Percentiles rank a stretch among this genome's conserved stretches.
Conservation (phyloP, 768 basidiomycete genomes). For the Trametes villosa region DNA sequence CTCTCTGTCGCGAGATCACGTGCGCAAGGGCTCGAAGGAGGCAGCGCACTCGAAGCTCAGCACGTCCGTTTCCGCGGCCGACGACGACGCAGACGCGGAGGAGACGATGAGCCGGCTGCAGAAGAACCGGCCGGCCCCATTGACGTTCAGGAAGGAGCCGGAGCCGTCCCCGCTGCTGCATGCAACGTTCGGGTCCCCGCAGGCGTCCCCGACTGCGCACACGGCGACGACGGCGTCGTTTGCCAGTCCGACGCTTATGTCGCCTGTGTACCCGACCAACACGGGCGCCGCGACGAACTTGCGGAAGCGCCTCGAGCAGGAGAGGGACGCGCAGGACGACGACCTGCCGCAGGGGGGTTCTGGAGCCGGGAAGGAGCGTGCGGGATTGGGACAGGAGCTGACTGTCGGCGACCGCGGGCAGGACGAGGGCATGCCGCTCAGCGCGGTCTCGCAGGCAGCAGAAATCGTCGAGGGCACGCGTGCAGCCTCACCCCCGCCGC, state of each 20-base stretch:
- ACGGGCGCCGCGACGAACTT: conserved; percentile 44
- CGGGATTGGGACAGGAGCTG: conserved; percentile 39
- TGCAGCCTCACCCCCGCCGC: background rate
- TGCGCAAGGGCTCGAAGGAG: conserved; percentile 12
- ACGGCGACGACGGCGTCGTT: conserved; percentile 25
- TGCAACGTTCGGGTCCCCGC: conserved; percentile 47
- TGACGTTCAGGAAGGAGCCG: conserved; percentile 25
- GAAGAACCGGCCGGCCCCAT: conserved; percentile 37
- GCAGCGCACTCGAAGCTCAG: conserved; percentile 5
- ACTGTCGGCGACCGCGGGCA: conserved; percentile 55
- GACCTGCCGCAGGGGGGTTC: background rate
- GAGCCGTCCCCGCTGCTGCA: conserved; percentile 44
- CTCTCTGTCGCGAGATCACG: conserved; percentile 12
- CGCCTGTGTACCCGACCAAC: conserved; percentile 23
- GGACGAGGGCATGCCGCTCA: conserved; percentile 30
- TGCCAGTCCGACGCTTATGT: conserved; percentile 22
- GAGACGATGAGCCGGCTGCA: conserved; percentile 15
- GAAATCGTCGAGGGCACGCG: conserved; percentile 13
- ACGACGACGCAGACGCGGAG: conserved; percentile 4
- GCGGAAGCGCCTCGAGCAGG: conserved; percentile 41
- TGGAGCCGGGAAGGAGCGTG: background rate
- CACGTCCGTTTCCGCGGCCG: conserved; percentile 1
- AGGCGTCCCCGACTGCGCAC: conserved; percentile 32
- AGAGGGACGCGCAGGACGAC: conserved; percentile 18
- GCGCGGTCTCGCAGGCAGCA: conserved; percentile 15